Base-by-base conservation (phyloP, 768 basidiomycete species). In the Hygrocybe coccinea region DNA sequence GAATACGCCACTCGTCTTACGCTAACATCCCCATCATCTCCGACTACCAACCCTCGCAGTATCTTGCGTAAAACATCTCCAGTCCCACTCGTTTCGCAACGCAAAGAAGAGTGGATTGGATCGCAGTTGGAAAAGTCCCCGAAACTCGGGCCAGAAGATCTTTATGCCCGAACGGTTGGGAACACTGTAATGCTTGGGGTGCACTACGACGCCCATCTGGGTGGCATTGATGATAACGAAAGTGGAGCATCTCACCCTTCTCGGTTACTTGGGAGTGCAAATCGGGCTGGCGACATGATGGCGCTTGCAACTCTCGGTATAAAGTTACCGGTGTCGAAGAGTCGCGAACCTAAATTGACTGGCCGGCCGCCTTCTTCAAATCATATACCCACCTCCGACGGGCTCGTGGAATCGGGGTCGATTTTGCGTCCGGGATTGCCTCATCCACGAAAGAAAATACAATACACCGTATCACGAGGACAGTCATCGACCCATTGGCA, bases 11-110 rank as follows among this genome's bases (percentile, higher is more conserved):
- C 37, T 41, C 51, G 25, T 29, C 37, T 41, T 19, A 22, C 22
- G 17, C 29, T 19, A 37, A 11, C 51, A 14, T 19, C 6, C 17
- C 36, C 51, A 15, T 41, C 51, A 14, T 17, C 19, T 52, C 15
- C 50, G 21, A 14, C 19, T 5, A 22, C 48, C 48, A 37, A 37
- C 10, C 37, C 5, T 3, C 51, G 38, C 15, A 19, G 51, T 24
- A 52, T 52, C 29, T 29, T 52, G 21, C 51, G 51, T 10, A 36
- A 33, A 19, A 50, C 49, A 17, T n/a, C 34, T n/a, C 49, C 49
- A 2, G 25, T 17, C n/a, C 22, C 17, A 34, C 33, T 50, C 7
- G 34, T 50, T 33, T 21, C 49, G 14, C 49, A 37, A 2, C 29
- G 17, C 36, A 35, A n/a, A 15, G 49, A 50, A 17, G n/a, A 50